Base-by-base conservation (phyloP, 2,329 filamentous ascomycete species). In the Acrocalymma vagum region DNA sequence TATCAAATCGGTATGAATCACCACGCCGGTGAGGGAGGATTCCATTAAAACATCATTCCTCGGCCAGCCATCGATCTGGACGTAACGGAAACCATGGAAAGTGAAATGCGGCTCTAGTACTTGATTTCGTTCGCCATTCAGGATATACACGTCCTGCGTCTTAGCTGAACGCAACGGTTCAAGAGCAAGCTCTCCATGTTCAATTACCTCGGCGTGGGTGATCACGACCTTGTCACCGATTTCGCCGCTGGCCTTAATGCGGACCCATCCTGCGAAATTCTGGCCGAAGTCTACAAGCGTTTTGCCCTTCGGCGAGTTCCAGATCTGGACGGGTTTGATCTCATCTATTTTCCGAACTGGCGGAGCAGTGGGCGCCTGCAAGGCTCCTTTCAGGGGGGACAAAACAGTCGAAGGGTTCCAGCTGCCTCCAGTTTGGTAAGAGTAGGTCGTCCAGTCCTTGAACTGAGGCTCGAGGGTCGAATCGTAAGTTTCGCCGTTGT, bases 281-380 rank as follows among this genome's bases (percentile, higher is more conserved):
- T 84, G 80, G 2, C 80, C 80, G 55, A 83, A 83, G 46, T 84
- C 79, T 20, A 83, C 44, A 1, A 82, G 62, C 0, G 65, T 74
- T 50, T 78, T 78, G 4, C 77, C 76, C 0, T 72, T 71, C 0
- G 67, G 63, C 0, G 71, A 68, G 3, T 28, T 53, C 18, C 67
- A 55, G 6, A 71, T 59, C 2, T 59, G 31, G 3, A 44, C 31
- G 1, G 68, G 60, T 14, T 51, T 55, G 22, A 67, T 26, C 20
- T 45, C 53, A 44, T 72, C 57, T 0, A 62, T 62, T 4, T 61
- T 55, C 10, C 74, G 66, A 0, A 80, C 72, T 1, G 78, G 78
- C 3, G 23, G 78, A 71, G 0, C 63, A 69, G 41, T 75, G 70
- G 0, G 76, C 67, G 3, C 74, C 53, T 7, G 69, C 62, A 4